Conservation (phyloP, 495 filamentous ascomycete genomes). For the Pseudotulostoma volvatum region DNA sequence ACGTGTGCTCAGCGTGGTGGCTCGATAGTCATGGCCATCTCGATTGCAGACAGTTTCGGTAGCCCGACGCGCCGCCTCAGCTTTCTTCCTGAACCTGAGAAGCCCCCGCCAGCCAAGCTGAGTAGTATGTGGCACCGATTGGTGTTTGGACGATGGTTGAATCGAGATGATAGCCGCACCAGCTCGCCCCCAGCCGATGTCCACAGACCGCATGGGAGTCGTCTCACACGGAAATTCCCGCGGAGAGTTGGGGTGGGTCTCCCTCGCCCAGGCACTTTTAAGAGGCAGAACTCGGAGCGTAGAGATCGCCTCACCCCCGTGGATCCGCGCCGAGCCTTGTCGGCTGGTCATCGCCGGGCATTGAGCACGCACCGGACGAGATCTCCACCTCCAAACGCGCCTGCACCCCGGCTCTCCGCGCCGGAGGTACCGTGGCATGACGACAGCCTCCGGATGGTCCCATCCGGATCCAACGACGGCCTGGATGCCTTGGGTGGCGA, state of each 20-base stretch:
- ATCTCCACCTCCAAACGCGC: conserved; percentile 24
- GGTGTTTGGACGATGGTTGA: conserved; percentile 30
- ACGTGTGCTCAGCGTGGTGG: conserved; percentile 3
- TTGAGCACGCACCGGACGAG: conserved; percentile 28
- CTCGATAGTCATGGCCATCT: conserved; percentile 33
- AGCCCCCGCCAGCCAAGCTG: conserved; percentile 22
- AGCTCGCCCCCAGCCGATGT: conserved; percentile 10
- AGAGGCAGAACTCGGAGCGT: conserved; percentile 63
- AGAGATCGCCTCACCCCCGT: conserved; percentile 53
- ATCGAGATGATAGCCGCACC: conserved; percentile 24
- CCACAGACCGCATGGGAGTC: conserved; percentile 20
- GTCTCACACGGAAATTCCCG: conserved; percentile 39
- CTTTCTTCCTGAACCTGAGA: conserved; percentile 19
- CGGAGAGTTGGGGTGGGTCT: conserved; percentile 53
- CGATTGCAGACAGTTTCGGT: conserved; percentile 26
- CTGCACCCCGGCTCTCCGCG: conserved; percentile 29
- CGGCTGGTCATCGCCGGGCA: conserved; percentile 48
- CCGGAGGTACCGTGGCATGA: conserved; percentile 33
- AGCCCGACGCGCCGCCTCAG: conserved; percentile 23
- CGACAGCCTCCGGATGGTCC: conserved; percentile 8
- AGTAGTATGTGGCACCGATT: conserved; percentile 37
- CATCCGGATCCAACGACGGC: not conserved
- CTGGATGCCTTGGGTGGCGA: not conserved
- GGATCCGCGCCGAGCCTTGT: conserved; percentile 51
- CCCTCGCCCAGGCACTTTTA: conserved; percentile 59